Conservation (phyloP, 192 early-diverging fungal genomes). For the Irineochytrium annulatum region DNA sequence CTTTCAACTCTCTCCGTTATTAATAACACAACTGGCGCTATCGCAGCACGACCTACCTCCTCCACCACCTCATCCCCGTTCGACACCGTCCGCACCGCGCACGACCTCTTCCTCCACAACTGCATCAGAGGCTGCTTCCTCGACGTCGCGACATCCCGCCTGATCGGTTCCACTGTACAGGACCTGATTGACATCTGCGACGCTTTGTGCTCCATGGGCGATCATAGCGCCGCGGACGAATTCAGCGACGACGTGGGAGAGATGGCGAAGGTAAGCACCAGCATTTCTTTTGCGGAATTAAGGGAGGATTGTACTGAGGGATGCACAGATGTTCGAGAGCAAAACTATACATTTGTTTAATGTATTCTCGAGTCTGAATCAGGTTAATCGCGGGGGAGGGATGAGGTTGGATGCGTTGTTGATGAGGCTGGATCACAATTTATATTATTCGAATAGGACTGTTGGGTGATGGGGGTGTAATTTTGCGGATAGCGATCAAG, state of each 20-base stretch:
- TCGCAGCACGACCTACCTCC: too few relatives aligned
- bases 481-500: too few relatives aligned
- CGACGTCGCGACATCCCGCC: neutral
- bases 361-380: constrained; percentile 24
- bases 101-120: constrained; percentile 19
- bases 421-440: constrained; percentile 33
- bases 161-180: constrained; percentile 6
- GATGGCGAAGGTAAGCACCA: neutral
- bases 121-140: constrained; percentile 32
- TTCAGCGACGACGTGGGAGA: neutral
- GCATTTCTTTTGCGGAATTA: constrained; percentile 1
- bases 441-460: constrained; percentile 21
- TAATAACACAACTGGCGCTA: too few relatives aligned
- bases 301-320: neutral
- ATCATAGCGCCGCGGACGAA: neutral
- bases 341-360: constrained; percentile 30
- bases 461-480: too few relatives aligned
- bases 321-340: constrained; percentile 26
- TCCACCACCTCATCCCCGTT: constrained; percentile 24
- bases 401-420: constrained; percentile 26
- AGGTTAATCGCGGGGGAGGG: constrained; percentile 6
- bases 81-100: constrained; percentile 25
- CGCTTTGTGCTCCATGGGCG: constrained; percentile 27
- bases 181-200: constrained; percentile 11
- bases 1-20: too few relatives aligned